phyloP scores from a whole-genome alignment of 2,329 filamentous ascomycete genomes.

The Plectosphaerella sp. region DNA sequence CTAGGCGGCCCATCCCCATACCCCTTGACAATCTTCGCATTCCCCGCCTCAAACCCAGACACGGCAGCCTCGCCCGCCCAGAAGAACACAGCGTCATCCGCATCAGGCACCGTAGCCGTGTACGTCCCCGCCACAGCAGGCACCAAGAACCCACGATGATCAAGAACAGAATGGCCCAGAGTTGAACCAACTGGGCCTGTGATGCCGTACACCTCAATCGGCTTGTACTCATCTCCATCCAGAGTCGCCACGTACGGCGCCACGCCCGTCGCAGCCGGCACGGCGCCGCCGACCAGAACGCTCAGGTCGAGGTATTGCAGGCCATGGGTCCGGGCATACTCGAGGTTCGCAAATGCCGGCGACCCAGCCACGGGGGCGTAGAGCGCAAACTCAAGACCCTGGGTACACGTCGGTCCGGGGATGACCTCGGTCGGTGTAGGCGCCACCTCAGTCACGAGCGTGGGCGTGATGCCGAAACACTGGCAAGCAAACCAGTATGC shows the following conservation, averaged over 20 bases:
- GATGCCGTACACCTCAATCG: neutral
- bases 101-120: neutral
- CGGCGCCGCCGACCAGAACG: neutral
- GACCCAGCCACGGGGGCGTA: constrained; percentile 1
- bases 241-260: neutral
- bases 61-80: constrained; percentile 1
- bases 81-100: constrained; percentile 2
- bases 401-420: constrained; percentile 3
- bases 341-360: neutral
- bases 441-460: constrained; percentile 6
- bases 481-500: constrained; percentile 15
- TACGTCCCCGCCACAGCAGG: neutral
- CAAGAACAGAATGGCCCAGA: constrained; percentile 1
- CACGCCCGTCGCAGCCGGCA: neutral
- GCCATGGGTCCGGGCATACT: neutral
- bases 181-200: constrained; percentile 1
- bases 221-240: neutral
- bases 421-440: constrained; percentile 2
- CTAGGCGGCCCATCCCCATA: neutral
- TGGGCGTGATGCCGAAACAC: constrained; percentile 13
- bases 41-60: neutral
- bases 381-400: constrained; percentile 7
- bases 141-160: constrained; percentile 5
- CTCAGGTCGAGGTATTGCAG: neutral
- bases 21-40: neutral